Conservation (phyloP, 176 grass and related monocot genomes). For the Aegilops bicornis region DNA sequence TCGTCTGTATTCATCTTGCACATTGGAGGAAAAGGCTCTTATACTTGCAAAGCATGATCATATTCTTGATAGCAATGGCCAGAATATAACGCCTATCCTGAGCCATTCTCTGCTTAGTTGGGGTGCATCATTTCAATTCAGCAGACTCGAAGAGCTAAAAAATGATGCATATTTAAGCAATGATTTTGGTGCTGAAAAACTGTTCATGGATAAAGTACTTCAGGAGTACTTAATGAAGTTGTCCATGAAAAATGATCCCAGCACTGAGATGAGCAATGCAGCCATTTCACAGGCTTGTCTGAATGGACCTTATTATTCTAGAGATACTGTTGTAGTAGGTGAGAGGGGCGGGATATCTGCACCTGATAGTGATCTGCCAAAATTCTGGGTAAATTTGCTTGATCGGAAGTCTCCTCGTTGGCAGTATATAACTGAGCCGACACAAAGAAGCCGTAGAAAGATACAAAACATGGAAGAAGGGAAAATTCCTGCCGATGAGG, state of each 20-base stretch:
- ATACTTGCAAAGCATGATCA: constrained; percentile 78
- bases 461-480: constrained; percentile 47
- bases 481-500: constrained; percentile 41
- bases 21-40: constrained; percentile 86
- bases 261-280: constrained; percentile 17
- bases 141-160: constrained; percentile 58
- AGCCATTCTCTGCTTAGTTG: constrained; percentile 88
- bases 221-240: constrained; percentile 48
- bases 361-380: constrained; percentile 62
- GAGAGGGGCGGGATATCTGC: constrained; percentile 66
- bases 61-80: constrained; percentile 61
- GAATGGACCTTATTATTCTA: constrained; percentile 64
- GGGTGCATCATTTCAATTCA: constrained; percentile 73
- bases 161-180: constrained; percentile 36
- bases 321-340: constrained; percentile 55
- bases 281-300: constrained; percentile 52
- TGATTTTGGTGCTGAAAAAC: constrained; percentile 29
- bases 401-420: constrained; percentile 63
- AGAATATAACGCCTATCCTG: constrained; percentile 53
- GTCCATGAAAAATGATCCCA: constrained; percentile 37
- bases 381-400: constrained; percentile 83
- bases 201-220: constrained; percentile 52
- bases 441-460: constrained; percentile 76
- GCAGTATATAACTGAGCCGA: constrained; percentile 72
- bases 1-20: constrained; percentile 76